Evolutionary conservation across 768 basidiomycete species (phyloP), one percentile per base, ranked within the genome.

Genomic region (Podaxis sp.): DNA sequence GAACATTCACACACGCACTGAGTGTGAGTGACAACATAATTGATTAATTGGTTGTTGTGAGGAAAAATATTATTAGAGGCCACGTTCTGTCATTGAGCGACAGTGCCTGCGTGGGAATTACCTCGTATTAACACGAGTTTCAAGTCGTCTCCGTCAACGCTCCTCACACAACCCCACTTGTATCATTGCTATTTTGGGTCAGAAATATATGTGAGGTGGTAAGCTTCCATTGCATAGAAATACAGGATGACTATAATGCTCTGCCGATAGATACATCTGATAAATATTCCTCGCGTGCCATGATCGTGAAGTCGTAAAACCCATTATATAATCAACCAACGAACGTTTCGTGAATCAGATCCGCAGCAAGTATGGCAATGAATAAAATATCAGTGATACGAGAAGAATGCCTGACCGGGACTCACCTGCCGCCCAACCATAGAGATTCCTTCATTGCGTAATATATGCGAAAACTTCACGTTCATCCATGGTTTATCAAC

Each of bases 401-500:
- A 33, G 33, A 33, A n/a, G 27, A 27, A 43, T 43, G 41, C 15
- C n/a, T 27, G 27, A 27, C 41, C 15, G n/a, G n/a, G 5, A 17
- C n/a, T 43, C 13, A 43, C 41, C 5, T 43, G 5, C 15, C 15
- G 15, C 41, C 17, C 41, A 13, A 43, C 12, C n/a, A 13, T 13
- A 43, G 41, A 43, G 41, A 43, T 17, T n/a, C 41, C 41, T 43
- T 70, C 3, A 70, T 77, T 36, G 76, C 75, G 0, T 25, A 51
- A 22, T 71, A 71, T 41, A 77, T 79, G n/a, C 67, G 71, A 22
- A 69, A 70, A n/a, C 67, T 79, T 15, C 68, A 71, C 38, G 71
- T 80, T 25, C 73, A 76, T 1, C 75, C 76, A 9, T 79, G 79
- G 77, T 79, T 79, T 64, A 69, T 80, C 52, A 72, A 76, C 25